A percentile compares a stretch with the other conserved stretches of the same genome.
These are phyloP conservation scores for Triticum timopheevii DNA, from an alignment of 176 grass and related monocot species.

Conservation along the genomic window DNA sequence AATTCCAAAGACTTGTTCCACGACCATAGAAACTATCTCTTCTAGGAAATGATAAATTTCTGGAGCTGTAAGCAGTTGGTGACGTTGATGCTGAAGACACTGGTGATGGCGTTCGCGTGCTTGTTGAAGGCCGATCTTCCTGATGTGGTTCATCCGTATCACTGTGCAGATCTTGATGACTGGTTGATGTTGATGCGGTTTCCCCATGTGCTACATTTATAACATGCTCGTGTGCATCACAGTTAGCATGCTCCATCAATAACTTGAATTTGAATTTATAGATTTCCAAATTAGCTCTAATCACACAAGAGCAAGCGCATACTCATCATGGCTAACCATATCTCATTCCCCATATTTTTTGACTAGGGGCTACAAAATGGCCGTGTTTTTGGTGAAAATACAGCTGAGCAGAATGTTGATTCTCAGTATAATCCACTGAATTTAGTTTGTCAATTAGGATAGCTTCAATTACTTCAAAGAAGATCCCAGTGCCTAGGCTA, in stretches of 20 bases:
- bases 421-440: conserved; percentile 26
- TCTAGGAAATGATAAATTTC: conserved; percentile 54
- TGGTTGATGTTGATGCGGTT: conserved; percentile 68
- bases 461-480: conserved; percentile 40
- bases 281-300: conserved; percentile 31
- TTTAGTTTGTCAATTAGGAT: neutral
- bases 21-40: conserved; percentile 65
- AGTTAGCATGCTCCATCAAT: conserved; percentile 66
- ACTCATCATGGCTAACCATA: conserved; percentile 22
- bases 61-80: conserved; percentile 52
- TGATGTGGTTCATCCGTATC: conserved; percentile 48
- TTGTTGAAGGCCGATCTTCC: conserved; percentile 58
- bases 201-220: conserved; percentile 60
- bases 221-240: conserved; percentile 56
- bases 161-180: conserved; percentile 51
- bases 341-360: conserved; percentile 14
- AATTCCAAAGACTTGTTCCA: conserved; percentile 83
- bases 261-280: conserved; percentile 28
- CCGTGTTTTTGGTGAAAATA: neutral
- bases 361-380: neutral
- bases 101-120: conserved; percentile 38
- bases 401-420: conserved; percentile 8
- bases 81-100: conserved; percentile 53
- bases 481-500: conserved; percentile 23
- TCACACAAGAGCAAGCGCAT: conserved; percentile 3